Base-by-base conservation (phyloP, 495 filamentous ascomycete species). In the Venustampulla echinocandica region DNA sequence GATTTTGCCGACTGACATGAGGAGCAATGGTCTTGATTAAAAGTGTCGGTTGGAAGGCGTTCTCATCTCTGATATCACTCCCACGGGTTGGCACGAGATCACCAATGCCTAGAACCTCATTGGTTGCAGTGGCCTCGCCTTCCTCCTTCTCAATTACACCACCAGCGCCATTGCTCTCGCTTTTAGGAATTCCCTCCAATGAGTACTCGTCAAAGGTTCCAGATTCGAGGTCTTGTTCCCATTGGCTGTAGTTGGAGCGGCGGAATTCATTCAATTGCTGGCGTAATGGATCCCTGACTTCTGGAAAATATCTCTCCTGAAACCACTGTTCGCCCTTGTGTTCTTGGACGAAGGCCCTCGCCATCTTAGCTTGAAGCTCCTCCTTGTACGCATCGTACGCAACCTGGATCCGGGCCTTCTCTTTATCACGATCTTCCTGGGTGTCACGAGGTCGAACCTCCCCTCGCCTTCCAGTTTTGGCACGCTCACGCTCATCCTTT, bases 1-100 rank as follows among this genome's bases (percentile, higher is more conserved):
- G 77, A 57, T 95, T 95, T 14, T 79, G 79, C n/a, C 93, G 82
- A 57, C 84, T 94, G 37, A 99, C 93, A 50, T 90, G 90, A 2
- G 92, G 93, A 10, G 93, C 92, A 61, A 99, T 84, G 0, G 92
- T 99, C 68, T 99, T 99, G 68, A 99, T 95, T 33, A 99, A 76
- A 20, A 99, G 71, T 1, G 93, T 90, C 11, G 92, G 93, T 63
- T 93, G 85, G 49, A 77, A 76, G 14, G 87, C 69, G 37, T 79
- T 80, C 46, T 94, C 86, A 57, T 96, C 90, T 7, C 87, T 76
- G 28, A 95, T 70, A 47, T 95, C 87, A 43, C 81, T 84, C 35
- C 82, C 85, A 53, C 74, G 75, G 23, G 80, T 78, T 28, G 90
- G 87, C 17, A 95, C 76, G 40, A 96, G 64, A 63, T 96, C 90